Evolutionary conservation across 768 basidiomycete species (phyloP).

Genomic region (Hemileccinum rubropunctum): DNA sequence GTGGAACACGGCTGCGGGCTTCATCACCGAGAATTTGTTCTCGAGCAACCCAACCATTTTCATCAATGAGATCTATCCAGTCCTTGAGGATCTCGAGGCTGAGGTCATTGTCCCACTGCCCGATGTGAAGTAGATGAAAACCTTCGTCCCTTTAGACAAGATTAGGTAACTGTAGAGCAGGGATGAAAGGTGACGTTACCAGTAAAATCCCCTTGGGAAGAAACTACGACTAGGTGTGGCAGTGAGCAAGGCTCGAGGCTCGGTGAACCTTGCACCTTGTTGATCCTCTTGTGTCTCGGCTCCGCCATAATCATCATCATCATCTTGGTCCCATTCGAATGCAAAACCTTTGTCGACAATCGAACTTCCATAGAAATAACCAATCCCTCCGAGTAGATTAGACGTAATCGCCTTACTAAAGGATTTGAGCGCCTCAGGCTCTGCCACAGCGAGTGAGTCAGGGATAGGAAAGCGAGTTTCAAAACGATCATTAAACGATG

Average conservation of each 20-base stretch:
- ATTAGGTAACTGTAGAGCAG: neutral
- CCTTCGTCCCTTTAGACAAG: conserved; percentile 80
- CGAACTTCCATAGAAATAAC: conserved; percentile 91
- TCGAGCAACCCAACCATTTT: conserved; percentile 92
- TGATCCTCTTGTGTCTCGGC: conserved; percentile 36
- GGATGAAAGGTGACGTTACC: conserved; percentile 45
- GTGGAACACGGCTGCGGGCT: conserved; percentile 90
- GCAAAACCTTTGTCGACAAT: conserved; percentile 83
- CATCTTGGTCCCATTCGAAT: conserved; percentile 87
- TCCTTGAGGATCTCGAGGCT: conserved; percentile 85
- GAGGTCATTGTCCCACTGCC: conserved; percentile 90
- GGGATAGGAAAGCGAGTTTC: conserved; percentile 66
- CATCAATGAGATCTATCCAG: conserved; percentile 90
- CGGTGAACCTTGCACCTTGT: conserved; percentile 64
- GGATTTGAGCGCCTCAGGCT: conserved; percentile 47
- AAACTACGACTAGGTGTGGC: conserved; percentile 96
- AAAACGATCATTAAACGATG: conserved; percentile 67
- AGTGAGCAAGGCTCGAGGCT: conserved; percentile 75
- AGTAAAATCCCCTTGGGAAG: conserved; percentile 97
- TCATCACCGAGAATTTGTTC: conserved; percentile 98
- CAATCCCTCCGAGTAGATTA: conserved; percentile 89
- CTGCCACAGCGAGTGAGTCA: conserved; percentile 46
- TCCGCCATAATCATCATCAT: conserved; percentile 39
- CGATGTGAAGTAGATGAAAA: conserved; percentile 90
- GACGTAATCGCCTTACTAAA: conserved; percentile 91